Base-by-base conservation (phyloP, 2,329 filamentous ascomycete species). In the Dryadomyces sulphureus region DNA sequence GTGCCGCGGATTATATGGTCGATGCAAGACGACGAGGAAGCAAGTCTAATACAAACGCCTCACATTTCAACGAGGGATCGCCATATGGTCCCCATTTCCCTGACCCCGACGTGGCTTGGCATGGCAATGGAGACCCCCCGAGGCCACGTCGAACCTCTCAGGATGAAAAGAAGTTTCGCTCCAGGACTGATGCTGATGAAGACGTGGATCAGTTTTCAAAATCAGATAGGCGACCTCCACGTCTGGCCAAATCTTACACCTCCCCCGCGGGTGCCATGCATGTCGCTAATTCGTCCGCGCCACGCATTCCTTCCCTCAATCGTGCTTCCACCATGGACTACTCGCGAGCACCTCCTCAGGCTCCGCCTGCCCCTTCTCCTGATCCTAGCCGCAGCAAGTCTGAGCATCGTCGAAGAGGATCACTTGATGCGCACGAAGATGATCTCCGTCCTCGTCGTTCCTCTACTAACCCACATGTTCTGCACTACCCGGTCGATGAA, bases 231-330 rank as follows among this genome's bases (percentile, higher is more conserved):
- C 27, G 44, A 17, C 52, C 54, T 21, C 50, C 54, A 2, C 55
- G 54, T 7, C 55, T 59, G 16, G 35, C 47, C 17, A 61, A 60
- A 38, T 54, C 57, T 1, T 49, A 59, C 41, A 51, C 51, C 1
- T 50, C 49, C 14, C 51, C 51, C 2, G 21, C 25, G 0, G 50
- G 50, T 3, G 54, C 49, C 17, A 50, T 52, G 17, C 51, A 56
- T 40, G 46, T 53, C 45, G 43, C 54, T n/a, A 49, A 41, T 24
- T 14, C 47, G 4, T 45, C 49, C 7, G 42, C 43, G 3, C 46
- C 48, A 9, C 54, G 54, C 7, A 30, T 39, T 1, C 50, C 51
- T 14, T 24, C 36, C 11, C 41, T 51, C 7, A 40, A 47, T 4
- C 53, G 56, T 3, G 40, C 56, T 0, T 35, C 51, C 1, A 56